Evolutionary conservation across 2,329 filamentous ascomycete genomes (phyloP).

Genomic region (Xylaria arbuscula): DNA sequence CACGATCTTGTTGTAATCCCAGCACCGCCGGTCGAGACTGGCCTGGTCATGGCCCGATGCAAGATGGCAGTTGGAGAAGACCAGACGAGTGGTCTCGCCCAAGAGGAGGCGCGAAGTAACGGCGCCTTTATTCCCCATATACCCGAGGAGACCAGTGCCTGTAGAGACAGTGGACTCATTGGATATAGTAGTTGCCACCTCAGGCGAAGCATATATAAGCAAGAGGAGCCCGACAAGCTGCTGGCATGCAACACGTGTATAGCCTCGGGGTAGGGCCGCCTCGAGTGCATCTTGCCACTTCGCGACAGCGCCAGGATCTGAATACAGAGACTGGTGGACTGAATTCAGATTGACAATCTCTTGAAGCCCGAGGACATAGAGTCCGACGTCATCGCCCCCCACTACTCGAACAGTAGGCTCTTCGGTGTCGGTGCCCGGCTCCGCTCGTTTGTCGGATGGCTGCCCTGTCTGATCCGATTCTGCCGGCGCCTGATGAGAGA

Average conservation of each 20-base stretch:
- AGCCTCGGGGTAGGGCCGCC: constrained; percentile 79
- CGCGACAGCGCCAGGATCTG: constrained; percentile 75
- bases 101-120: constrained; percentile 84
- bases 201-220: constrained; percentile 85
- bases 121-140: constrained; percentile 96
- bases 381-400: constrained; percentile 76
- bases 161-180: constrained; percentile 85
- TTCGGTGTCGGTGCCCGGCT: constrained; percentile 54
- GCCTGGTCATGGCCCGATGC: constrained; percentile 84
- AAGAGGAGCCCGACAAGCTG: constrained; percentile 88
- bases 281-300: constrained; percentile 85
- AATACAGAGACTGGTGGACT: constrained; percentile 80
- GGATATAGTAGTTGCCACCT: constrained; percentile 77
- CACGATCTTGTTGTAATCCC: constrained; percentile 86
- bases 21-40: constrained; percentile 84
- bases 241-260: constrained; percentile 79
- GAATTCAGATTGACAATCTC: constrained; percentile 90
- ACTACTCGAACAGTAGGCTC: constrained; percentile 60
- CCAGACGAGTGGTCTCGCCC: constrained; percentile 87
- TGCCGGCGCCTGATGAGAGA: not conserved
- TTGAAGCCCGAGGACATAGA: constrained; percentile 92
- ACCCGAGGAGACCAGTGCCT: constrained; percentile 90
- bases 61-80: constrained; percentile 92
- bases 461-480: not conserved
- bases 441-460: not conserved